Evolutionary conservation across 495 filamentous ascomycete species (phyloP).

Genomic region (Thozetella sp.): DNA sequence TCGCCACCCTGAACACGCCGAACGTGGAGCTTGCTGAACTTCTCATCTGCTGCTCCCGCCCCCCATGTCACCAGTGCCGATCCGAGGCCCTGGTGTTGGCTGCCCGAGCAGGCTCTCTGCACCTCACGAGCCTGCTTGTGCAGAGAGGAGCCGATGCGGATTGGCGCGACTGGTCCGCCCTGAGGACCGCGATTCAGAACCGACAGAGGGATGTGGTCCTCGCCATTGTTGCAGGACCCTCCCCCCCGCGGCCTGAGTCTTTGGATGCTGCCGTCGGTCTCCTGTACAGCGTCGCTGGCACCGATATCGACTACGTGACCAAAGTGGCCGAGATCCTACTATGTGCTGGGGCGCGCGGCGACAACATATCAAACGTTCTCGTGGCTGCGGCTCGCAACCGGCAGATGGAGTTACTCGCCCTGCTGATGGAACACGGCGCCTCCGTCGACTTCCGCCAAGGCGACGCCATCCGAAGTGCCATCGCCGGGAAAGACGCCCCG

Average conservation of each 20-base stretch:
- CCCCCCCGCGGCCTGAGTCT: not conserved
- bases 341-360: not conserved
- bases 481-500: not conserved
- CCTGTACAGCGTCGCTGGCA: not conserved
- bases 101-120: not conserved
- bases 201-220: not conserved
- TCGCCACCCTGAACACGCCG: not conserved
- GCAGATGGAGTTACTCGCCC: not conserved
- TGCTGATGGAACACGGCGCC: not conserved
- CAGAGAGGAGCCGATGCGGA: not conserved
- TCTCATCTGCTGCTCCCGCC: not conserved
- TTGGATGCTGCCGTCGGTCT: not conserved
- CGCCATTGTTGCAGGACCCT: not conserved
- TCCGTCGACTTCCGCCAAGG: conserved; percentile 4
- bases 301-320: not conserved
- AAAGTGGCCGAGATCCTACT: not conserved
- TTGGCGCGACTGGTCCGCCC: not conserved
- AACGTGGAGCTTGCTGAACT: conserved; percentile 5
- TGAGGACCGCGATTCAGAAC: conserved; percentile 3
- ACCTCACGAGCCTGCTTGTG: conserved; percentile 3
- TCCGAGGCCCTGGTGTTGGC: not conserved
- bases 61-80: conserved; percentile 4
- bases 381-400: not conserved
- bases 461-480: not conserved
- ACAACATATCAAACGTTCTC: not conserved